phyloP scores from a whole-genome alignment of 2,329 filamentous ascomycete genomes.

The Colletotrichum euphorbiae region DNA sequence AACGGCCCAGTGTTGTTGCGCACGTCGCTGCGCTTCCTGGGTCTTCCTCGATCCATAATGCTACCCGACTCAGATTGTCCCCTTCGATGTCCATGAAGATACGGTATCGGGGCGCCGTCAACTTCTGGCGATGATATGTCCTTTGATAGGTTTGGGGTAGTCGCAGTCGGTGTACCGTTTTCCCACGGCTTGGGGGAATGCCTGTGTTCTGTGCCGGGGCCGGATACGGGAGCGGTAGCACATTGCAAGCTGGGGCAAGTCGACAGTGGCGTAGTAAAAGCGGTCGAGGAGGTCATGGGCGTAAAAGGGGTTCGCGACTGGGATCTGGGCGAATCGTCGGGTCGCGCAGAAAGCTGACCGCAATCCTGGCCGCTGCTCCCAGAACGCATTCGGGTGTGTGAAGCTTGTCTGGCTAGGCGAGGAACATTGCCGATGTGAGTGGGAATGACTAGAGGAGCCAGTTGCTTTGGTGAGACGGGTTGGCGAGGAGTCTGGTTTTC shows the following conservation, averaged over 20 bases:
- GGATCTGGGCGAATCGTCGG: slow-evolving; percentile 58
- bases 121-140: slow-evolving; percentile 48
- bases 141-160: slow-evolving; percentile 46
- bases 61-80: slow-evolving; percentile 68
- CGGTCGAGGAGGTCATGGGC: slow-evolving; percentile 56
- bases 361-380: slow-evolving; percentile 58
- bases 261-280: slow-evolving; percentile 58
- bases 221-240: slow-evolving; percentile 58
- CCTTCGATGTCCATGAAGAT: slow-evolving; percentile 58
- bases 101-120: slow-evolving; percentile 45
- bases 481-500: slow-evolving; percentile 33
- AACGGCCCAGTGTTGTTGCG: slow-evolving; percentile 52
- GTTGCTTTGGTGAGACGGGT: slow-evolving; percentile 64
- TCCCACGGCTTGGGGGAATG: slow-evolving; percentile 61
- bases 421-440: slow-evolving; percentile 41
- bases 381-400: slow-evolving; percentile 59
- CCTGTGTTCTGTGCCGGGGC: slow-evolving; percentile 56
- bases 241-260: slow-evolving; percentile 47
- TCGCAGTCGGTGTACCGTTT: slow-evolving; percentile 43
- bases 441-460: slow-evolving; percentile 69
- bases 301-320: slow-evolving; percentile 58
- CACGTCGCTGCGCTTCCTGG: slow-evolving; percentile 63
- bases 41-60: slow-evolving; percentile 72
- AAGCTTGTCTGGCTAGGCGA: slow-evolving; percentile 50
- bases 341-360: slow-evolving; percentile 53